Evolutionary conservation across 345 rosid genomes (phyloP).

Genomic region (Ailanthus altissimus): DNA sequence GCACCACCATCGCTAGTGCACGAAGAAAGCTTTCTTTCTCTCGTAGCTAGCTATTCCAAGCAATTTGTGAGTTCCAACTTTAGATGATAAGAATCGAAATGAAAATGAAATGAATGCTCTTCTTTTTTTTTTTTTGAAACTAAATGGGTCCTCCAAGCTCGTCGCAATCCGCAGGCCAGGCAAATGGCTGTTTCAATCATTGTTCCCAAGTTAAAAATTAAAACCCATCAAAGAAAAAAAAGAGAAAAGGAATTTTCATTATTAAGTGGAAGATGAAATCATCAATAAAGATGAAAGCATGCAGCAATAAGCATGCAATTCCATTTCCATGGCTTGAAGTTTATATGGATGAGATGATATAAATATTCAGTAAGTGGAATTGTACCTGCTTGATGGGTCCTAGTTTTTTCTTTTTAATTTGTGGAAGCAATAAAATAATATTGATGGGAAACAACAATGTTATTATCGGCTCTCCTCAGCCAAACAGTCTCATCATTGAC

Average conservation of each 20-base stretch:
- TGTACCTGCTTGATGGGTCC: constrained; percentile 23
- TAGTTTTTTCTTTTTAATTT: background rate
- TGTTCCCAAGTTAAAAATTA: constrained; percentile 2
- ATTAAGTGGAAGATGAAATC: background rate
- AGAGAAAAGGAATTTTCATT: too few relatives aligned
- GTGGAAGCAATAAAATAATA: constrained; percentile 11
- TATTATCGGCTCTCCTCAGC: background rate
- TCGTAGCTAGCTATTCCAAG: background rate
- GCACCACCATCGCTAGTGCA: constrained; percentile 23
- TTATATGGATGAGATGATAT: too few relatives aligned
- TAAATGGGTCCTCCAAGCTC: constrained; percentile 29
- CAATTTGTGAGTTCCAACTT: constrained; percentile 18
- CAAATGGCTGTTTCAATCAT: constrained; percentile 37
- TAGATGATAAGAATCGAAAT: background rate
- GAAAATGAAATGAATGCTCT: too few relatives aligned
- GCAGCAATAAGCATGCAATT: background rate
- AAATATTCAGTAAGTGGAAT: constrained; percentile 14
- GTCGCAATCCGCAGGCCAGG: constrained; percentile 31
- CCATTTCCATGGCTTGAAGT: constrained; percentile 20
- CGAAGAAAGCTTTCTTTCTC: constrained; percentile 9
- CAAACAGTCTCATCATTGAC: constrained; percentile 19
- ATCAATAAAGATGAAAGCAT: background rate
- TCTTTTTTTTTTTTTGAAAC: background rate
- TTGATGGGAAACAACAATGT: background rate
- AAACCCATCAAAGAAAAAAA: background rate